Evolutionary conservation across 1,284 basidiomycete genomes (phyloP).

Genomic region (Takashimella koratensis): DNA sequence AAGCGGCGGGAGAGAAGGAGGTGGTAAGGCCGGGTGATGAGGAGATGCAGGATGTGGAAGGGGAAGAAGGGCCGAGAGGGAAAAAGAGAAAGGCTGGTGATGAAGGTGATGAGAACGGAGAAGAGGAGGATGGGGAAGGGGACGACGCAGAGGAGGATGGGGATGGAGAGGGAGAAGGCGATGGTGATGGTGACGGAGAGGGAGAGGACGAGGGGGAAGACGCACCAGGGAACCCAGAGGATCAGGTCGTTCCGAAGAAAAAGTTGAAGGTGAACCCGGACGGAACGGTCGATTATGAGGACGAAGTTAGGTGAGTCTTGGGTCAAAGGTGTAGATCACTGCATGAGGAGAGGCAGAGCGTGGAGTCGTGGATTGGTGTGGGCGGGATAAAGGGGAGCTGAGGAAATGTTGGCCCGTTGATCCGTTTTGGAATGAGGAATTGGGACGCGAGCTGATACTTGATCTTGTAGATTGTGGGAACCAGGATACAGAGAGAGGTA

Average conservation of each 20-base stretch:
- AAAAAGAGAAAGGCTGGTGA: constrained; percentile 68
- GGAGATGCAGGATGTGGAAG: constrained; percentile 45
- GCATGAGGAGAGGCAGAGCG: too few relatives aligned
- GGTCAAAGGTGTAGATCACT: constrained; percentile 53
- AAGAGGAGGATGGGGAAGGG: constrained; percentile 45
- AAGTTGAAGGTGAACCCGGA: constrained; percentile 74
- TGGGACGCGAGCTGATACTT: too few relatives aligned
- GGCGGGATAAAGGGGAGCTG: too few relatives aligned
- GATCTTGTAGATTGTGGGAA: constrained; percentile 66
- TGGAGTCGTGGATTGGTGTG: too few relatives aligned
- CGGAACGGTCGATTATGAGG: constrained; percentile 65
- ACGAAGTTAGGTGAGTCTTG: constrained; percentile 75
- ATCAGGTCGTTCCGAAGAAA: constrained; percentile 51
- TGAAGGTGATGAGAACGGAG: constrained; percentile 34
- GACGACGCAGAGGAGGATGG: constrained; percentile 22
- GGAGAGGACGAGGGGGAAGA: constrained; percentile 26
- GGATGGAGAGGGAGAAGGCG: constrained; percentile 38
- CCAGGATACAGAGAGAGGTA: constrained; percentile 94
- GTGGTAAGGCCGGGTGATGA: constrained; percentile 33
- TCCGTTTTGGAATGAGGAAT: too few relatives aligned
- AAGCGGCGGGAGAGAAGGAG: constrained; percentile 20
- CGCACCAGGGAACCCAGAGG: constrained; percentile 44
- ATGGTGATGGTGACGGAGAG: constrained; percentile 56
- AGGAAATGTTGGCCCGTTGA: too few relatives aligned
- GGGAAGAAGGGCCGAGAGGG: constrained; percentile 47